phyloP scores from a whole-genome alignment of 176 grass and related monocot species.

The Chrysopogon serrulatus region DNA sequence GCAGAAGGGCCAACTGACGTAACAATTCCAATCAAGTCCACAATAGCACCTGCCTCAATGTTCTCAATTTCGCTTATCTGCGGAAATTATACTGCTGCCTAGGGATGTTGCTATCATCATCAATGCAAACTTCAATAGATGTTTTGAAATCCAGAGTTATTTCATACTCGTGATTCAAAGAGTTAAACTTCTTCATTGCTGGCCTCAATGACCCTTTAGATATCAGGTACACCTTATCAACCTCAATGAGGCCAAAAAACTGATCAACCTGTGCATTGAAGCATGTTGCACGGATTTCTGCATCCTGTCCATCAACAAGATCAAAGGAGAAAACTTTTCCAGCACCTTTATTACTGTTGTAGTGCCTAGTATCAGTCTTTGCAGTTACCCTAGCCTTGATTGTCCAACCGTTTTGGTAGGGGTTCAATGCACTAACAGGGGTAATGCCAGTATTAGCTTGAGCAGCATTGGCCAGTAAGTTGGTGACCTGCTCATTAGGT shows the following conservation, averaged over 20 bases:
- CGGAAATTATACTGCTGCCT: slow-evolving; percentile 64
- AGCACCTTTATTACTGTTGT: slow-evolving; percentile 32
- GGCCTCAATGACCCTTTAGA: too few relatives aligned
- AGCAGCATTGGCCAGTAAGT: too few relatives aligned
- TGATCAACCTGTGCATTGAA: slow-evolving; percentile 51
- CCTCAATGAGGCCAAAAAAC: too few relatives aligned
- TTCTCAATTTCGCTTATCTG: slow-evolving; percentile 68
- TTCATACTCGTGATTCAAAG: slow-evolving; percentile 77
- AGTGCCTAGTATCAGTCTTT: slow-evolving; percentile 57
- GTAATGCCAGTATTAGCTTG: slow-evolving; percentile 32
- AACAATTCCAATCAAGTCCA: slow-evolving; percentile 81
- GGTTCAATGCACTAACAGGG: slow-evolving; percentile 65
- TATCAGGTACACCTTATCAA: too few relatives aligned
- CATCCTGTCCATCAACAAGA: slow-evolving; percentile 72
- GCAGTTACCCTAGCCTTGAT: slow-evolving; percentile 78
- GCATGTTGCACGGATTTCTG: slow-evolving; percentile 71
- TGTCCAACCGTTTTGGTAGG: slow-evolving; percentile 64
- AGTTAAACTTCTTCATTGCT: slow-evolving; percentile 71
- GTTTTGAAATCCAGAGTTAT: slow-evolving; percentile 41
- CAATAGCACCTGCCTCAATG: slow-evolving; percentile 38
- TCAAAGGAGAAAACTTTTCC: slow-evolving; percentile 84
- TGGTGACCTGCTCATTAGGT: slow-evolving; percentile 6
- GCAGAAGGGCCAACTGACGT: slow-evolving; percentile 54
- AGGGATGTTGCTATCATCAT: slow-evolving; percentile 62
- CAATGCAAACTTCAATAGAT: slow-evolving; percentile 47